Evolutionary conservation across 495 filamentous ascomycete species (phyloP), one percentile per base, ranked within the genome.

Genomic region (Neurospora pannonica): DNA sequence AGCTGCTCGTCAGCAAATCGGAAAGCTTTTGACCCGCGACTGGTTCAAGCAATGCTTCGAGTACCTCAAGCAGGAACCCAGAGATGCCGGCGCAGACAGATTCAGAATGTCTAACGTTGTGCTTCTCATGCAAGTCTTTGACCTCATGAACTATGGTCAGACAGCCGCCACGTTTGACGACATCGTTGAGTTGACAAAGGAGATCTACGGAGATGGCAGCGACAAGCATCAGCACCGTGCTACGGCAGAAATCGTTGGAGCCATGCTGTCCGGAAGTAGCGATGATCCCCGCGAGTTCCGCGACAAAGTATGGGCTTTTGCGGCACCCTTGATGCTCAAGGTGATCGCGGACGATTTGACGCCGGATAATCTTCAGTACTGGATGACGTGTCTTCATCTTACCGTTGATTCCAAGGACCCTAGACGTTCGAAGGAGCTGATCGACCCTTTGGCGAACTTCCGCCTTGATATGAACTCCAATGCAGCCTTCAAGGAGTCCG

Each of bases 221-320:
- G 96, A 99, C 78, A 99, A 98, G 81, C 97, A 99, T 82, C 95
- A 98, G 80, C 96, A 99, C 79, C 92, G 96, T 60, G 97, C 97
- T 9, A 97, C 95, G 24, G 89, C 97, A 5, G 96, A 99, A 81
- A 98, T 99, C 73, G 86, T 99, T 19, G 93, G 93, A 24, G 94
- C 93, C 31, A 80, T 99, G 77, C 85, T 98, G 11, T 87, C 88
- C 60, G 92, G 91, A 39, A 92, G 93, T 62, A 83, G 89, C 3
- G 93, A 97, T 71, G 88, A 91, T 7, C 88, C 89, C 13, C 78
- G 89, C 19, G 88, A 92, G 70, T 89, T 90, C 73, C 90, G 93
- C 24, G 87, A 91, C 34, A 80, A 88, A 79, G 88, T 97, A 17
- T 98, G 96, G 96, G 88, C 88, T 70, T 98, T 94, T 81, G 92